Base-by-base conservation (phyloP, 805 yeast species). In the Hemisphaericaspora nanyangensis region DNA sequence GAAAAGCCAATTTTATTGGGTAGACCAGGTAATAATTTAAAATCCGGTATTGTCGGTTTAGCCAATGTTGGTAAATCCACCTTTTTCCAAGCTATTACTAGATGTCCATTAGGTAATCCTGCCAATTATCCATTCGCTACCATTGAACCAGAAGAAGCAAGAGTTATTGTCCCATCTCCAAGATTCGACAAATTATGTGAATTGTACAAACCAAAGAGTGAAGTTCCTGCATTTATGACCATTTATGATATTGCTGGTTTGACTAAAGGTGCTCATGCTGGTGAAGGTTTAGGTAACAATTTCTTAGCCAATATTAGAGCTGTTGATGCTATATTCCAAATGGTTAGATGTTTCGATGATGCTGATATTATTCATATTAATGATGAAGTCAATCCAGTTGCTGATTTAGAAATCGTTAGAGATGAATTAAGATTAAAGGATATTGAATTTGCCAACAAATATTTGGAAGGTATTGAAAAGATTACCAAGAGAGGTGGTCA, bases 111-210 rank as follows among this genome's bases (percentile, higher is more conserved):
- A 50, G 98, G 99, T 47, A 89, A 77, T 70, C 98, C 99, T 40
- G 99, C 98, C 43, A 91, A 91, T 65, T 91, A 90, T 63, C 99
- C 99, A 18, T 91, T 88, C 61, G 99, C 99, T 31, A 91, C 99
- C 40, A 88, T 88, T 60, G 96, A 91, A 53, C 98, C 99, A 39
- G 98, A 93, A 70, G 96, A 91, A 71, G 96, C 98, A 34, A 80
- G 95, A 61, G 96, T 91, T 39, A 79, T 82, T 50, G 98, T 93
- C 44, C 96, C 96, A 54, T 86, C 95, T 45, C 77, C 84, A 45
- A 80, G 95, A 62, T 80, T 93, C 56, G 95, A 91, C 55, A 76
- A 73, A 45, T 75, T 93, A 38, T 75, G 77, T 54, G 77, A 77
- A 37, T 67, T 84, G 55, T 93, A 88, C 75, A 75, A 77, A 43